Evolutionary conservation across 352 stramenopile genomes (phyloP), one percentile per base, ranked within the genome.

Genomic region (Phytophthora pini): DNA sequence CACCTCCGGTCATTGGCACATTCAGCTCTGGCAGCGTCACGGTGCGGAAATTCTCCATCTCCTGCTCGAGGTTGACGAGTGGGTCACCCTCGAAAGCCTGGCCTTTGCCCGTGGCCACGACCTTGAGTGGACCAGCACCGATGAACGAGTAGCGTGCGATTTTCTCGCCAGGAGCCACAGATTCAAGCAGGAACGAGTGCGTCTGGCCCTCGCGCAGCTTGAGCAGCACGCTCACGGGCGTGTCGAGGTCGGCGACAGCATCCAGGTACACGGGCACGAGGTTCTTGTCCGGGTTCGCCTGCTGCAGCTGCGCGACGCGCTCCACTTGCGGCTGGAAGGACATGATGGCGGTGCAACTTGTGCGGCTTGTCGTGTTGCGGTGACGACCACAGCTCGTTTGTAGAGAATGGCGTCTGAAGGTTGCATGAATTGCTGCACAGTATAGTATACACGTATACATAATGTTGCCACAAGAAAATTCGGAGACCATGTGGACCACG

Each of bases 91-190:
- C 46, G 53, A 80, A 81, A 52, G 68, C 74, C 27, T 87, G 61
- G 6, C 82, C 81, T 31, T 81, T 70, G 46, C 89, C 89, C 11
- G 86, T 94, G 8, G 76, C 51, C 26, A 96, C 54, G 9, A 94
- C 78, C 62, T 95, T 93, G 38, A 94, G 71, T 32, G 89, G 89
- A 0, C 82, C 82, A 24, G 84, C 93, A 48, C 89, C 89, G 62
- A 97, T 95, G 76, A 97, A 95, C 66, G 87, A 95, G 64, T 94
- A 97, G 39, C 89, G 89, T 66, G 84, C 87, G 54, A 95, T 94
- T 61, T 92, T 90, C 68, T 97, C 89, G 51, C 88, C 89, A 0
- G 87, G 88, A 3, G 84, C 81, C 39, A 97, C 84, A 15, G 84
- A 94, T 56, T 97, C 89, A 51, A 96, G 87, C 41, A 97, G 77